phyloP scores from a whole-genome alignment of 345 rosid genomes.

The Clarkia xantiana region DNA sequence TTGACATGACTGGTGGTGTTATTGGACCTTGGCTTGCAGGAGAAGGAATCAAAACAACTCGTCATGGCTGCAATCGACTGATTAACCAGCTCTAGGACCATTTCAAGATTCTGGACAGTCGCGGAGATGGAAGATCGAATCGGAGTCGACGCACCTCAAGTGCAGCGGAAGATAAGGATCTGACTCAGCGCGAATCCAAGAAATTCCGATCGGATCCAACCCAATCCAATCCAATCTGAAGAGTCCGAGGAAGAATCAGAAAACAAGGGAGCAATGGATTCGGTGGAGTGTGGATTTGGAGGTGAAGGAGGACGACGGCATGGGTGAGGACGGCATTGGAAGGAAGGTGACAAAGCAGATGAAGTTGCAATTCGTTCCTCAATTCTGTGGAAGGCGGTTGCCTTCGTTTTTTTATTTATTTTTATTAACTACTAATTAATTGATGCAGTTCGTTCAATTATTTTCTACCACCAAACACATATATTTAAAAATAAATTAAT shows the following conservation, averaged over 20 bases:
- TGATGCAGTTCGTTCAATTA: no score
- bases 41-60: slow-evolving; percentile 28
- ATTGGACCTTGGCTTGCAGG: slow-evolving; percentile 26
- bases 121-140: slow-evolving; percentile 7
- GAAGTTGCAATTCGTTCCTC: no score
- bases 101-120: slow-evolving; percentile 27
- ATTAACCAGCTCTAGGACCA: slow-evolving; percentile 74
- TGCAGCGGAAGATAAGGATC: slow-evolving; percentile 4
- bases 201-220: background rate
- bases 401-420: no score
- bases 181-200: slow-evolving; percentile 3
- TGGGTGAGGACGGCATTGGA: no score
- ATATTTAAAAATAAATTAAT: no score
- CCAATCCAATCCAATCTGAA: slow-evolving; percentile 3
- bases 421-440: no score
- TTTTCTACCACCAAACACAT: no score
- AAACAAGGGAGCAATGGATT: no score
- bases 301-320: no score
- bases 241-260: background rate
- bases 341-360: no score
- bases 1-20: slow-evolving; percentile 12
- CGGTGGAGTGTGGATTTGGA: no score
- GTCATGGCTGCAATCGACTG: slow-evolving; percentile 40
- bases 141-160: slow-evolving; percentile 30
- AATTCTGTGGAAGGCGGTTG: no score